phyloP scores from a whole-genome alignment of 164 flowering plant species.

The Vitis vinifera region ASM3070453v1 NC_081814.1:7577001-7577500 shows the following conservation, averaged over 20 bases:
- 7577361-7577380: background rate
- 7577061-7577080: too few species aligned
- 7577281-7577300: slow-evolving; percentile 82
- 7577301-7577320: slow-evolving; percentile 63
- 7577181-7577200: slow-evolving; percentile 66
- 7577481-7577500: background rate
- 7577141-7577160: background rate
- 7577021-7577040: too few species aligned
- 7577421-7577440: background rate
- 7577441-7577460: background rate
- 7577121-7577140: too few species aligned
- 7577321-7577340: slow-evolving; percentile 3
- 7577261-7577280: slow-evolving; percentile 79
- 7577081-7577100: too few species aligned
- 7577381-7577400: background rate
- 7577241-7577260: slow-evolving; percentile 91
- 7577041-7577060: too few species aligned
- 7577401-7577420: background rate
- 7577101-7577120: too few species aligned
- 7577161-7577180: slow-evolving; percentile 27
- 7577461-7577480: background rate
- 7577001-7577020: too few species aligned
- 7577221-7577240: slow-evolving; percentile 87
- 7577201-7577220: slow-evolving; percentile 69
- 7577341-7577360: background rate